Evolutionary conservation across 2,329 filamentous ascomycete genomes (phyloP).

Genomic region (Diaporthe eres): DNA sequence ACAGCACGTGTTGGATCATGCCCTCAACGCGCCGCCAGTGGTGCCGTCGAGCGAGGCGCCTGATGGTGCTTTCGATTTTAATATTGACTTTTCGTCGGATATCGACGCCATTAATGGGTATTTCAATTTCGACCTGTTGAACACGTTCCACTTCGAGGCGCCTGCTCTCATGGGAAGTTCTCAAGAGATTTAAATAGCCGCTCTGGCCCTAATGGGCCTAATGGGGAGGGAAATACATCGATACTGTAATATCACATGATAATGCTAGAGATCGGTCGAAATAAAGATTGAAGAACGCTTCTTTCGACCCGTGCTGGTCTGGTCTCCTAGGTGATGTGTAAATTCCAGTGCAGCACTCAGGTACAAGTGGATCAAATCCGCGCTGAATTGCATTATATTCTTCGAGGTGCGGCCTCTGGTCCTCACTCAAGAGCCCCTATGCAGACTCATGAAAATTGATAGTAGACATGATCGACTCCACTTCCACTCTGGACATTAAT

Average conservation of each 20-base stretch:
- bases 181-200: not conserved
- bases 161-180: not conserved
- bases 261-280: no score
- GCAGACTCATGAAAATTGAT: not conserved
- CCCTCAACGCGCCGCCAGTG: conserved; percentile 55
- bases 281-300: no score
- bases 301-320: accelerated
- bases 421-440: accelerated
- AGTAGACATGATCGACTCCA: not conserved
- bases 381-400: no score
- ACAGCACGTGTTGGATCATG: conserved; percentile 64
- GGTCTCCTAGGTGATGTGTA: no score
- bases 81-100: conserved; percentile 41
- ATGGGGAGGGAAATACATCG: not conserved
- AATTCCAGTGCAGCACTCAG: no score
- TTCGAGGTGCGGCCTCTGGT: no score
- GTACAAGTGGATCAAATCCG: no score
- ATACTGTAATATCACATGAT: no score
- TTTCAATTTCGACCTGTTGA: conserved; percentile 64
- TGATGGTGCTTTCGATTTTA: conserved; percentile 51
- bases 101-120: conserved; percentile 44
- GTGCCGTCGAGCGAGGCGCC: conserved; percentile 43
- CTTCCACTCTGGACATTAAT: not conserved
- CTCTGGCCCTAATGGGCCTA: not conserved
- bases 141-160: conserved; percentile 59